Conservation (phyloP, 805 yeast species). For the Deakozyma indianensis region DNA sequence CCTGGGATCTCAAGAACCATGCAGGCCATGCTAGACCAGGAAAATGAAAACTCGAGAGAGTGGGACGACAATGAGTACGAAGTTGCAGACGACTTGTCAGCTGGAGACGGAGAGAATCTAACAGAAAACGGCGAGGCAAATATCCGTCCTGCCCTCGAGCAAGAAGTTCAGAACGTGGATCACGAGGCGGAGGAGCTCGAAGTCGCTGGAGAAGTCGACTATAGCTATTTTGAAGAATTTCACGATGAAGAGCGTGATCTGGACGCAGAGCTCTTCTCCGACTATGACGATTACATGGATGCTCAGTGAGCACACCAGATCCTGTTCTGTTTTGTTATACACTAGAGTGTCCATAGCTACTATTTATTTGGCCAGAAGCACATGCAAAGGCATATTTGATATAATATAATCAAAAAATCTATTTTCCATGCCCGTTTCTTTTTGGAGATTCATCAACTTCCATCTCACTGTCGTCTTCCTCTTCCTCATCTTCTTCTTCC, state of each 20-base stretch:
- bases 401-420: neutral
- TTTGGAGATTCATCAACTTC: conserved; percentile 18
- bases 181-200: neutral
- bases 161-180: neutral
- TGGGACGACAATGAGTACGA: neutral
- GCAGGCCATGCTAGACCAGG: neutral
- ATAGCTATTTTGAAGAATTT: neutral
- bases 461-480: conserved; percentile 25
- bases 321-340: no score
- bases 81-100: neutral
- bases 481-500: conserved; percentile 28
- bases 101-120: neutral
- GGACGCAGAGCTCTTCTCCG: neutral
- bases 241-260: neutral
- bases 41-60: neutral
- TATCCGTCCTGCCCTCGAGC: neutral
- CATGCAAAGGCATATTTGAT: no score
- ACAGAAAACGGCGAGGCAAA: neutral
- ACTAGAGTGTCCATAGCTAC: no score
- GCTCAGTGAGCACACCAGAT: no score
- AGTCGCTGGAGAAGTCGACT: neutral
- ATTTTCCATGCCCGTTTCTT: neutral
- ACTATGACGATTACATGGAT: neutral
- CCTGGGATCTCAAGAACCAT: neutral
- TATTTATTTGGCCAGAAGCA: no score